phyloP scores from a whole-genome alignment of 371 early-diverging fungal species.

The Entomophthora muscae region DNA sequence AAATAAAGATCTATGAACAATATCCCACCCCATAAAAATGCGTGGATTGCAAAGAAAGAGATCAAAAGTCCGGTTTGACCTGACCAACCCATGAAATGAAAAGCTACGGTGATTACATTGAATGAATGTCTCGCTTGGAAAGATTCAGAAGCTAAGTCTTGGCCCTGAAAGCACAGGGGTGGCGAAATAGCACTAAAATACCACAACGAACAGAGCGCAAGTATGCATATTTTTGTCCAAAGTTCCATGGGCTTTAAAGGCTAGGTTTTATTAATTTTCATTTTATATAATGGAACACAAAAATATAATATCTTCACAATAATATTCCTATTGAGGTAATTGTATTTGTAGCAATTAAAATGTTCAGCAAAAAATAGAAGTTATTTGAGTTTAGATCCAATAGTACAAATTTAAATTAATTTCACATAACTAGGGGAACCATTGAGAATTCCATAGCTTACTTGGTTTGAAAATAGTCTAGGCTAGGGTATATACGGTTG shows the following conservation, averaged over 20 bases:
- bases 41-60: neutral
- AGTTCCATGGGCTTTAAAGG: neutral
- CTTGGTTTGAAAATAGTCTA: no score
- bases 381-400: neutral
- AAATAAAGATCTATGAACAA: neutral
- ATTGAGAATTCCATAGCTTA: no score
- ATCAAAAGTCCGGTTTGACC: neutral
- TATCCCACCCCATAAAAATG: neutral
- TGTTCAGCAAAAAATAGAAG: neutral
- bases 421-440: no score
- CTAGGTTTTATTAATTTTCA: neutral
- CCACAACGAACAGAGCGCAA: neutral
- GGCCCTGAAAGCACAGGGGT: neutral
- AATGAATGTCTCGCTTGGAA: neutral
- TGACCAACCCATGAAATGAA: neutral
- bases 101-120: neutral
- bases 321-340: no score
- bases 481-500: no score
- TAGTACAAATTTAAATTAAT: no score
- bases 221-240: neutral
- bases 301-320: neutral
- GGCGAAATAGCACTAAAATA: neutral
- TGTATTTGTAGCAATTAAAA: no score
- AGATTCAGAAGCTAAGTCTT: neutral
- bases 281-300: neutral